Evolutionary conservation across 352 stramenopile species (phyloP).

Genomic region (Phytopythium vexans): DNA sequence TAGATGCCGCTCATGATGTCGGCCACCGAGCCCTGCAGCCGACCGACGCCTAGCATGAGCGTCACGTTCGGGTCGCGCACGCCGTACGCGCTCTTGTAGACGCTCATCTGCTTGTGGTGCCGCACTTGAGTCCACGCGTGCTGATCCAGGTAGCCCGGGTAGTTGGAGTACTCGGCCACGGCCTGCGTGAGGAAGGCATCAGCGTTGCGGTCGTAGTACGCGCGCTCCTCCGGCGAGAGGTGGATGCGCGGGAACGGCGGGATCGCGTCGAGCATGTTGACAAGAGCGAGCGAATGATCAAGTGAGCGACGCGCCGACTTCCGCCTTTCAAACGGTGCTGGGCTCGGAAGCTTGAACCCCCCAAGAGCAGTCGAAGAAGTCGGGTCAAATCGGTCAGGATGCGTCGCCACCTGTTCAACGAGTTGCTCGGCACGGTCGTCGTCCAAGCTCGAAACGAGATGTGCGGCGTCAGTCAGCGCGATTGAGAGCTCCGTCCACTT

Average conservation of each 20-base stretch:
- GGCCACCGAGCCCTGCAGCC: constrained; percentile 28
- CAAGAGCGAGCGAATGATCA: constrained; percentile 1
- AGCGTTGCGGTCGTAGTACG: constrained; percentile 33
- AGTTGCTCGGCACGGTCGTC: neutral
- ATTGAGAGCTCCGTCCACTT: too few species aligned
- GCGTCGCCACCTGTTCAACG: neutral
- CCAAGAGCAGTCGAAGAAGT: neutral
- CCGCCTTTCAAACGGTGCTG: too few species aligned
- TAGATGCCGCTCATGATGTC: constrained; percentile 53
- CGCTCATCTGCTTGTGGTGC: constrained; percentile 27
- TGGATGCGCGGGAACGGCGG: constrained; percentile 32
- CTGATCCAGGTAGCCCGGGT: constrained; percentile 27
- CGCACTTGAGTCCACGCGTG: constrained; percentile 41
- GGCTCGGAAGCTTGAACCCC: too few species aligned
- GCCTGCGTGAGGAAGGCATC: constrained; percentile 34
- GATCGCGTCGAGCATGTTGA: constrained; percentile 23
- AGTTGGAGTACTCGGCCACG: constrained; percentile 31
- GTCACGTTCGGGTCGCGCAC: constrained; percentile 36
- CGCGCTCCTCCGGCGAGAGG: constrained; percentile 28
- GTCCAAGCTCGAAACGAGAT: too few species aligned
- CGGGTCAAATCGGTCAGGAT: constrained; percentile 1
- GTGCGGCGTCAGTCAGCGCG: too few species aligned
- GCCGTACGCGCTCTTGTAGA: constrained; percentile 46
- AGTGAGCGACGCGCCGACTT: neutral
- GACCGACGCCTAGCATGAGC: constrained; percentile 33